phyloP scores from a whole-genome alignment of 371 early-diverging fungal genomes.

The Syncephalastrum sp. region DNA sequence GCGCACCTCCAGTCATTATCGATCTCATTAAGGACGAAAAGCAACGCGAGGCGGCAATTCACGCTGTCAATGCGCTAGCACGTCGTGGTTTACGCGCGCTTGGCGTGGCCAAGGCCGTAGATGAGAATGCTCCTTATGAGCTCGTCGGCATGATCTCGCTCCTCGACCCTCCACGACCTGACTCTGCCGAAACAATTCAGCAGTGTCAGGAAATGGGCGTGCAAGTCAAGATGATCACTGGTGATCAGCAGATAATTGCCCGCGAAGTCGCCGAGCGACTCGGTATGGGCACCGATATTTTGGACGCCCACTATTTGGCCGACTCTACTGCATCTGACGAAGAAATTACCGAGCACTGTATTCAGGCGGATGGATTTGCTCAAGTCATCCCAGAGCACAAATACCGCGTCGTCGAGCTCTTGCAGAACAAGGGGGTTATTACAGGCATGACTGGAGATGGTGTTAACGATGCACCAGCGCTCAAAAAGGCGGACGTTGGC shows the following conservation, averaged over 20 bases:
- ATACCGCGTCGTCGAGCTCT: slow-evolving; percentile 67
- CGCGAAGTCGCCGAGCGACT: slow-evolving; percentile 81
- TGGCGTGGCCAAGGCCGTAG: slow-evolving; percentile 79
- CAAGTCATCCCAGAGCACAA: slow-evolving; percentile 97
- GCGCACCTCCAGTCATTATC: slow-evolving; percentile 92
- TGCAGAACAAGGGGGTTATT: slow-evolving; percentile 64
- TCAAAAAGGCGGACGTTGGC: slow-evolving; percentile 88
- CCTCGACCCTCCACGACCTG: slow-evolving; percentile 79
- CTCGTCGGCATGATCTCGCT: slow-evolving; percentile 74
- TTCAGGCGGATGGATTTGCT: slow-evolving; percentile 92
- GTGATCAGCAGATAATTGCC: slow-evolving; percentile 88
- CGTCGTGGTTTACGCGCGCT: slow-evolving; percentile 87
- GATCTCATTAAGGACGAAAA: slow-evolving; percentile 79
- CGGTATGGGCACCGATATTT: slow-evolving; percentile 78
- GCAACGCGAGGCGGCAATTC: slow-evolving; percentile 62
- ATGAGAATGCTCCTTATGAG: slow-evolving; percentile 34
- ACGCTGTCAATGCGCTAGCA: slow-evolving; percentile 82
- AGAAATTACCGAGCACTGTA: slow-evolving; percentile 68
- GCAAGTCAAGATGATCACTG: slow-evolving; percentile 88
- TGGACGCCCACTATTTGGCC: slow-evolving; percentile 73
- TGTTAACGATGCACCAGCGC: slow-evolving; percentile 89
- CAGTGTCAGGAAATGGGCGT: slow-evolving; percentile 58
- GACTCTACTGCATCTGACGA: slow-evolving; percentile 67
- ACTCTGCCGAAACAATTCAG: slow-evolving; percentile 36
- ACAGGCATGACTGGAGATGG: slow-evolving; percentile 86